Evolutionary conservation across 129 eudicot genomes (phyloP), one percentile per base, ranked within the genome.

Genomic region (Flaveria trinervia): DNA sequence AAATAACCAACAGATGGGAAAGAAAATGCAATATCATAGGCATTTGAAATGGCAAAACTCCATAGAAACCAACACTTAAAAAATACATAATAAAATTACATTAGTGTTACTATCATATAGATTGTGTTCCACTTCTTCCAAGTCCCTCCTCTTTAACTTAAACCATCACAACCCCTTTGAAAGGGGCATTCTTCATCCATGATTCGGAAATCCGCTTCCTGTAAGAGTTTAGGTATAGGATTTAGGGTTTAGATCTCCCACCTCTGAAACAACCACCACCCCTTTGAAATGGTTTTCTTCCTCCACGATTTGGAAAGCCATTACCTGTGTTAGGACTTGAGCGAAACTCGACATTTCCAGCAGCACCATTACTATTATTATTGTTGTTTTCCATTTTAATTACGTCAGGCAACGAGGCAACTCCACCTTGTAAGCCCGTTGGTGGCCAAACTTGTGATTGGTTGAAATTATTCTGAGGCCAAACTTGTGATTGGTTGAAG

Each of bases 261-360:
- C 92, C 92, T 77, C 88, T 85, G 60, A 51, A 81, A 51, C 86
- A 85, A 11, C 88, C 91, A 61, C 97, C 85, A 25, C 90, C 91
- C 74, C 86, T 81, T 45, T 83, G 84, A 77, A 59, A 76, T 26
- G 85, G 77, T 55, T 36, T 83, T 65, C 90, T 75, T 39, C 89
- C 82, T 62, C 88, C 85, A 17, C 81, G 70, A 44, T 83, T 60
- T 48, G 64, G 26, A 41, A 68, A 64, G 7, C 69, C 75, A 44
- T 71, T 79, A 2, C 75, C 86, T 82, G 70, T 85, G 49, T 62
- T 77, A 45, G 75, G 55, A 70, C 74, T 77, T 25, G 65, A 74
- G 49, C 76, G 68, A 57, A 33, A 12, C 51, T 23, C 85, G 43
- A 23, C 49, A 45, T 43, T 74, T 36, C 75, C 85, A 2, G 78